These are phyloP conservation scores for Erodium maritimum DNA, from an alignment of 345 rosid genomes.

Conservation along the genomic window DNA sequence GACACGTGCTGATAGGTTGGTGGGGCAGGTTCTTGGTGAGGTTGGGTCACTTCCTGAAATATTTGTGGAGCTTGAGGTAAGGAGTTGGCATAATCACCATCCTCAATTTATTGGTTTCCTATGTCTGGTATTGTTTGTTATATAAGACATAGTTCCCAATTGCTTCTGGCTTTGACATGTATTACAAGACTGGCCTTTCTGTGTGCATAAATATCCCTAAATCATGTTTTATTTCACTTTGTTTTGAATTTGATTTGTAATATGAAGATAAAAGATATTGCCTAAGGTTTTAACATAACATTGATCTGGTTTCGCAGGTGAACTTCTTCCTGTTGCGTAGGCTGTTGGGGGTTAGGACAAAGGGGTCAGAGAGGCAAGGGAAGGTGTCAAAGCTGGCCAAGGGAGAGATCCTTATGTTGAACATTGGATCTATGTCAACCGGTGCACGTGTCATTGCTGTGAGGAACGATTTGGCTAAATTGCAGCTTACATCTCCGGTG, in stretches of 20 bases:
- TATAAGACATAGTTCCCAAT: too few species aligned
- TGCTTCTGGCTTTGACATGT: too few species aligned
- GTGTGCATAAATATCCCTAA: too few species aligned
- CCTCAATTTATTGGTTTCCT: not conserved
- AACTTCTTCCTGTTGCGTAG: conserved; percentile 80
- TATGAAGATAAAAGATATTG: too few species aligned
- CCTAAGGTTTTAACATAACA: not conserved
- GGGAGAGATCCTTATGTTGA: conserved; percentile 87
- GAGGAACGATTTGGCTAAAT: conserved; percentile 77
- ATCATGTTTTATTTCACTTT: too few species aligned
- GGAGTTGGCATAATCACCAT: not conserved
- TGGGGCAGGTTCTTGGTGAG: conserved; percentile 97
- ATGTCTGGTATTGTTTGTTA: too few species aligned
- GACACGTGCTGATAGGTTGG: conserved; percentile 90
- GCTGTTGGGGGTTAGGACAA: conserved; percentile 88
- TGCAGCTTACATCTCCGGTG: conserved; percentile 81
- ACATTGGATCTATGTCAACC: conserved; percentile 89
- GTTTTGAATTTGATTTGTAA: too few species aligned
- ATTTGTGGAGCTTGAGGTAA: conserved; percentile 85
- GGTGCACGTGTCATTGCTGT: conserved; percentile 92
- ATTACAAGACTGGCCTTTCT: too few species aligned
- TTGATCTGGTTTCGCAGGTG: conserved; percentile 34
- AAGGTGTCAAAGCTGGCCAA: conserved; percentile 82
- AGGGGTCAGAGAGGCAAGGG: conserved; percentile 87
- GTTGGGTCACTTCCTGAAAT: conserved; percentile 90